phyloP scores from a whole-genome alignment of 176 grass and related monocot species.

The Eragrostis curvula region DNA sequence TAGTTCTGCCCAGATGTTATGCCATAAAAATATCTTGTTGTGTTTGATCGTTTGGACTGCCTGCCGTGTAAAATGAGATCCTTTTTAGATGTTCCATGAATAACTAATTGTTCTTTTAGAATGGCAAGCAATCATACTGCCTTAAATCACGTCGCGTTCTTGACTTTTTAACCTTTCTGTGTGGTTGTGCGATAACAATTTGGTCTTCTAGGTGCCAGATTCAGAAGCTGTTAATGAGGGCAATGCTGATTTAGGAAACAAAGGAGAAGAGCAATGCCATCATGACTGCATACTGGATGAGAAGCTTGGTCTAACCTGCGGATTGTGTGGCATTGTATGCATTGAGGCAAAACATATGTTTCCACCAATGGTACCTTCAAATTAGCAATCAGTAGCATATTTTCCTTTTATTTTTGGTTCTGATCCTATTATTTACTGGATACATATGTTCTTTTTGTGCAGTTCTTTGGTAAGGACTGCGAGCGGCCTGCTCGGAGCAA shows the following conservation, averaged over 20 bases:
- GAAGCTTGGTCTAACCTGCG: constrained; percentile 66
- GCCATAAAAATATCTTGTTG: background rate
- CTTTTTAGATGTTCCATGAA: background rate
- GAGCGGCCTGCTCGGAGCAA: constrained; percentile 31
- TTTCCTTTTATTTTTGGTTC: constrained; percentile 15
- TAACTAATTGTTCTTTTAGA: background rate
- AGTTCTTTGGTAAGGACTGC: constrained; percentile 50
- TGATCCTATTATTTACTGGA: constrained; percentile 1
- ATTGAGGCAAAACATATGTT: constrained; percentile 75
- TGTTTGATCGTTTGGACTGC: background rate
- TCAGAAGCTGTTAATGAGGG: constrained; percentile 35
- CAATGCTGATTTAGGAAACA: constrained; percentile 36
- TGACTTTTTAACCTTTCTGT: constrained; percentile 14
- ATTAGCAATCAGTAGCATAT: background rate
- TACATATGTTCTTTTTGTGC: constrained; percentile 21
- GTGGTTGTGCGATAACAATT: constrained; percentile 8
- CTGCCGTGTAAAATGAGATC: background rate
- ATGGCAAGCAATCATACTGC: background rate
- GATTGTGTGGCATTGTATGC: constrained; percentile 61
- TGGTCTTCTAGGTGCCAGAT: constrained; percentile 45
- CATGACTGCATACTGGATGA: constrained; percentile 80
- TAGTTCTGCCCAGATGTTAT: background rate
- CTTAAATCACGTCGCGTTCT: constrained; percentile 7
- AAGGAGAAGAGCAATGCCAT: constrained; percentile 48
- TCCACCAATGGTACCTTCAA: constrained; percentile 70